A percentile compares a stretch with the other conserved stretches of the same genome.
Conservation (phyloP, 495 filamentous ascomycete genomes). For the Bombardia bombarda region DNA sequence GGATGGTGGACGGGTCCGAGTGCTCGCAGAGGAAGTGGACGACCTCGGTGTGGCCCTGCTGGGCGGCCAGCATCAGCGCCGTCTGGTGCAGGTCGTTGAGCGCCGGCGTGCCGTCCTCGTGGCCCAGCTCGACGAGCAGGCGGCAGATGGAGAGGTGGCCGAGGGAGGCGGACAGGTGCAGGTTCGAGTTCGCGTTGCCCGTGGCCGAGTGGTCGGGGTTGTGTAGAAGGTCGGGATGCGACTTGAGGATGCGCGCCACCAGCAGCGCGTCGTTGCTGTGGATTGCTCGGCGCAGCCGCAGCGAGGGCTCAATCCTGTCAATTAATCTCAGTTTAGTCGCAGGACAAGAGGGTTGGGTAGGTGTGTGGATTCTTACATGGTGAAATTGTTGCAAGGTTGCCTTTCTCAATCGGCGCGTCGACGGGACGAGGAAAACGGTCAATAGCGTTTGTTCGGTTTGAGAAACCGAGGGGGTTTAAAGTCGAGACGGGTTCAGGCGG, state of each 20-base stretch:
- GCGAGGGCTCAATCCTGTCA: constrained; percentile 60
- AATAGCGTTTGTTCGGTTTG: too few relatives aligned
- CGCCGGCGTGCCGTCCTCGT: constrained; percentile 52
- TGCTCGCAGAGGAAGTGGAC: constrained; percentile 48
- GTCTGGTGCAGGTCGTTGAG: constrained; percentile 68
- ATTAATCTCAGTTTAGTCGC: too few relatives aligned
- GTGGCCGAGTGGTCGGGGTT: constrained; percentile 56
- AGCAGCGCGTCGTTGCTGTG: constrained; percentile 58
- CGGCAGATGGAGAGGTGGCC: constrained; percentile 57
- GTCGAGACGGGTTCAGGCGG: too few relatives aligned
- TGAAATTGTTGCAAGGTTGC: too few relatives aligned
- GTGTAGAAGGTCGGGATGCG: constrained; percentile 57
- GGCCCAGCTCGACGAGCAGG: constrained; percentile 43
- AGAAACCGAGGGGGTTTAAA: too few relatives aligned
- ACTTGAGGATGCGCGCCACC: constrained; percentile 62
- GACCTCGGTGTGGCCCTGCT: constrained; percentile 49
- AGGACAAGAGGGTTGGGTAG: too few relatives aligned
- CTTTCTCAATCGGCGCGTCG: too few relatives aligned
- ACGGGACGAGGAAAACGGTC: too few relatives aligned
- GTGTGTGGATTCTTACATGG: too few relatives aligned
- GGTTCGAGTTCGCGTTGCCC: constrained; percentile 58
- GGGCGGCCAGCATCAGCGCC: constrained; percentile 56
- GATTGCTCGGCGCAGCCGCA: constrained; percentile 66
- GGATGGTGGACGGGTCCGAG: constrained; percentile 34
- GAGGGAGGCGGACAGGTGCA: constrained; percentile 65